Evolutionary conservation across 1,284 basidiomycete genomes (phyloP), one percentile per base, ranked within the genome.

Genomic region (Boletus semigastroideus): DNA sequence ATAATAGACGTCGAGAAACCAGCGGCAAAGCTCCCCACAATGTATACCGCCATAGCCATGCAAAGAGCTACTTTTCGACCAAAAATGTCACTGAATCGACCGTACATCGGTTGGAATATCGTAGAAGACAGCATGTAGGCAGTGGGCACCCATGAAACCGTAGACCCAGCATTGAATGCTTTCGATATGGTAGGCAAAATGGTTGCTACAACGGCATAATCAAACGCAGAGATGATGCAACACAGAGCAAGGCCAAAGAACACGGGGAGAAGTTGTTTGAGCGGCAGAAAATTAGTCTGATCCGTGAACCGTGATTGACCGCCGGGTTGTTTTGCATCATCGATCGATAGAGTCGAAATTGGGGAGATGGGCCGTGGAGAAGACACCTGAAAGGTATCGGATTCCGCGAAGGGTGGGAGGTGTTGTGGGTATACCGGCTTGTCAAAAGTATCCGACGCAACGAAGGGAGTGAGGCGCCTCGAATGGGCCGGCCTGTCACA

Each of bases 261-360:
- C 8, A 87, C 78, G 10, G 81, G 72, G 16, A 88, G 67, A 38
- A 90, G 75, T 61, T 84, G 85, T 56, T 74, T 78, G 64, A 81
- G 79, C 0, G 88, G 89, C 5, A 91, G 76, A 20, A 89, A 74
- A 60, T 89, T 90, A 14, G 87, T 90, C 68, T 91, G 88, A 69
- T 91, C 89, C 6, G 83, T 83, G 43, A 90, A 70, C 39, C 69
- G 48, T 42, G 67, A 30, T 4, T 48, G 34, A 25, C 31, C 20
- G 14, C 38, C 42, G 13, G 31, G 41, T 45, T 48, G 43, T 27
- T 46, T 51, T 12, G 44, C 22, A 20, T n/a, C n/a, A 20, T 56
- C 41, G 3, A 22, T 22, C 38, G 43, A 20, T 19, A 12, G 59
- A 16, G 39, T 49, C 22, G 53, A 39, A 28, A 46, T 22, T 14